Evolutionary conservation across 192 early-diverging fungal genomes (phyloP), one percentile per base, ranked within the genome.

Genomic region (Coemansia sp.): DNA sequence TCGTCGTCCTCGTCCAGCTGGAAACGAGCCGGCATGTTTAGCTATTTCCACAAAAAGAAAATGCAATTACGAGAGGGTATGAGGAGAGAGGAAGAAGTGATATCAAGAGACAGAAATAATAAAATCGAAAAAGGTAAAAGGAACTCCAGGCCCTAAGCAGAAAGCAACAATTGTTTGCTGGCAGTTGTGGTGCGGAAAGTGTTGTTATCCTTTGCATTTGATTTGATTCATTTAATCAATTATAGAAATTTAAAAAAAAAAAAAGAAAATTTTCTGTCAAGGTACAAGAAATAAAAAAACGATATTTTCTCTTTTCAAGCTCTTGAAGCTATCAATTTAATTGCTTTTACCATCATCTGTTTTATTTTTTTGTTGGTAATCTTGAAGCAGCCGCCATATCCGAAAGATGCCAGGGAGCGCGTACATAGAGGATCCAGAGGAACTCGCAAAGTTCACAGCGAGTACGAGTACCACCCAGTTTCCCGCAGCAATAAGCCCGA

Each of bases 1-100:
- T 75, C 73, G 41, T 68, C 68, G 62, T 79, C 77, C 41, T 84
- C 77, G 73, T 79, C 82, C 2, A 79, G 82, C 63, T 84, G 82
- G 49, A 79, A 76, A 18, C 65, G 70, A 6, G 76, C 56, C 26
- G 66, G 51, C 76, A 78, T 79, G 20, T 43, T 53, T 59, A n/a
- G 5, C 30, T 59, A 35, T 7, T 34, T 36, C 14, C 30, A 33
- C 57, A 35, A 38, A 35, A 53, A 75, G 30, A 70, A 48, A 57
- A 73, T 16, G 63, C 12, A 72, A 52, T 30, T 55, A 62, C 18
- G 6, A 36, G 53, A 1, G 30, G 30, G 30, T 5, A 59, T 34
- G 35, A 41, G 60, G 53, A 76, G 30, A 15, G 66, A 30, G 6
- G 26, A 72, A 38, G 45, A 44, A 52, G 11, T 5, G 24, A 53